A percentile compares a stretch with the other conserved stretches of the same genome.
phyloP scores from a whole-genome alignment of 169 alveolate genomes.

The Cryptosporidium ubiquitum region DNA sequence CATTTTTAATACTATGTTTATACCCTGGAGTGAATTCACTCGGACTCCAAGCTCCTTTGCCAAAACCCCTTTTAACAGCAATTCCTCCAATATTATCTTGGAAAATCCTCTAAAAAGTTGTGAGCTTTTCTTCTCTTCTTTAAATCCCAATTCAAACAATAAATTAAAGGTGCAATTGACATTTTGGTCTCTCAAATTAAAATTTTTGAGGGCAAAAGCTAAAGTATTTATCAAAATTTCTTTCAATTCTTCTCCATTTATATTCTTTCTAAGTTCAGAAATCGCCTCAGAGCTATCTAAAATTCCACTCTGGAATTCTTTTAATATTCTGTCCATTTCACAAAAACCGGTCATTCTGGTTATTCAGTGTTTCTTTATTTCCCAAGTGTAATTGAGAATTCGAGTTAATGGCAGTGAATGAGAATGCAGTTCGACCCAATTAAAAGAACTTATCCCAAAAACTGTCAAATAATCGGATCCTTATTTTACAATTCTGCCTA shows the following conservation, averaged over 20 bases:
- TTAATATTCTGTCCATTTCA: conserved; percentile 27
- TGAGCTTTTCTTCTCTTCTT: neutral
- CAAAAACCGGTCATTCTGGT: neutral
- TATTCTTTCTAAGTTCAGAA: neutral
- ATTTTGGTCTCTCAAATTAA: conserved; percentile 24
- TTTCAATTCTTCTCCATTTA: neutral
- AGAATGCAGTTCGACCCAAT: neutral
- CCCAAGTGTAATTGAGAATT: neutral
- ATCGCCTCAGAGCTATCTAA: conserved; percentile 20
- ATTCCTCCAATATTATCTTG: neutral
- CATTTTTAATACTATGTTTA: conserved; percentile 20
- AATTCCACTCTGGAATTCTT: conserved; percentile 27
- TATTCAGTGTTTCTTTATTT: neutral
- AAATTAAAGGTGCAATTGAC: neutral
- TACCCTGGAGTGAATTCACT: neutral
- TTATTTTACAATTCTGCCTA: neutral
- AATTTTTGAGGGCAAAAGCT: conserved; percentile 10
- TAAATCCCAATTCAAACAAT: conserved; percentile 14
- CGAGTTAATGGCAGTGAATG: neutral
- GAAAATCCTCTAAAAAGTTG: neutral
- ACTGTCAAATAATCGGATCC: neutral
- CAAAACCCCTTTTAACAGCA: conserved; percentile 8
- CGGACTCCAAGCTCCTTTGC: conserved; percentile 26
- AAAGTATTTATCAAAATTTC: conserved; percentile 27
- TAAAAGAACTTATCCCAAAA: neutral